phyloP scores from a whole-genome alignment of 2,329 filamentous ascomycete species.

The Talaromyces sp. region DNA sequence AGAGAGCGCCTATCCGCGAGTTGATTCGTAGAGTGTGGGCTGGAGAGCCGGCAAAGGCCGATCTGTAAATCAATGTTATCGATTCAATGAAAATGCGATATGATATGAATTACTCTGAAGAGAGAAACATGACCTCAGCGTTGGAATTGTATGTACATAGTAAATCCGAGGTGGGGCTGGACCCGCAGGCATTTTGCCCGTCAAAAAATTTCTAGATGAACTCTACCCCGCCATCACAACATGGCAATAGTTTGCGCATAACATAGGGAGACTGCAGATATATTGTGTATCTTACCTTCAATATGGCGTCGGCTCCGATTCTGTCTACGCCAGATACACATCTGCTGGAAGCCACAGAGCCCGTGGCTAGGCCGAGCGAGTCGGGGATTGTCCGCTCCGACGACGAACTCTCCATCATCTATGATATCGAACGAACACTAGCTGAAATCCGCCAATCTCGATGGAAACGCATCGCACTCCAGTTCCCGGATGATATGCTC shows the following conservation, averaged over 20 bases:
- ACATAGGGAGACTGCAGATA: background rate
- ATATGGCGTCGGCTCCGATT: constrained; percentile 50
- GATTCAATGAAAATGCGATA: background rate
- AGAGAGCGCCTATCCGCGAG: constrained; percentile 53
- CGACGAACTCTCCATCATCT: constrained; percentile 70
- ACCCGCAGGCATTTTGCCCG: background rate
- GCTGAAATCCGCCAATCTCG: constrained; percentile 67
- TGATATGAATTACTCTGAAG: background rate
- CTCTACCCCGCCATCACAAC: constrained; percentile 16
- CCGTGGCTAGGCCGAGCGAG: constrained; percentile 33
- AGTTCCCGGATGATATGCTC: constrained; percentile 93
- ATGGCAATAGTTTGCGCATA: background rate
- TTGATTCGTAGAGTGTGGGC: constrained; percentile 60
- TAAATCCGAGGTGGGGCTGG: background rate
- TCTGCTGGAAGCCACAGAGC: constrained; percentile 55
- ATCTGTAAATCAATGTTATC: constrained; percentile 40
- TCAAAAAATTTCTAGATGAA: constrained; percentile 16
- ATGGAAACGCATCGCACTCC: constrained; percentile 79
- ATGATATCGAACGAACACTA: constrained; percentile 80
- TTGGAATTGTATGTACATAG: background rate
- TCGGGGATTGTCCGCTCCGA: constrained; percentile 49
- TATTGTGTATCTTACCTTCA: background rate
- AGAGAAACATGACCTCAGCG: background rate
- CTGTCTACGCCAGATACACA: constrained; percentile 62
- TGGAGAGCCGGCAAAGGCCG: constrained; percentile 55